phyloP scores from a whole-genome alignment of 805 yeast genomes.

The Ogataea pini region DNA sequence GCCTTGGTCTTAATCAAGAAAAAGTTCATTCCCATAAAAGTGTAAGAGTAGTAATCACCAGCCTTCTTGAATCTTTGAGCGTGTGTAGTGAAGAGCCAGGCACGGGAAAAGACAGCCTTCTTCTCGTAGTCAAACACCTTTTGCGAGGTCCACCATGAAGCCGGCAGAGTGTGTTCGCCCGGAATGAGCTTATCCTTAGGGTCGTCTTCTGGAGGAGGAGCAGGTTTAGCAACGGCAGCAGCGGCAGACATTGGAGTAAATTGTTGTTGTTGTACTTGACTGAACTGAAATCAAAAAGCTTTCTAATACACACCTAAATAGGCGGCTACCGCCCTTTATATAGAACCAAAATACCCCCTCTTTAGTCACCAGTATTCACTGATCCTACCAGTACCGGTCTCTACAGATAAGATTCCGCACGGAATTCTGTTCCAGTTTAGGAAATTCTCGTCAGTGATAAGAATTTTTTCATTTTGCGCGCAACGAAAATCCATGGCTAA shows the following conservation, averaged over 20 bases:
- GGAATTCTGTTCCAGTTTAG: slow-evolving; percentile 12
- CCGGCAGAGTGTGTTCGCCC: slow-evolving; percentile 57
- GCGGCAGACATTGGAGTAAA: slow-evolving; percentile 32
- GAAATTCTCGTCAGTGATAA: slow-evolving; percentile 7
- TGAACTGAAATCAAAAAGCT: neutral
- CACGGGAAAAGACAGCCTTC: slow-evolving; percentile 54
- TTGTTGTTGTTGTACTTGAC: neutral
- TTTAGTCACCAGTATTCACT: neutral
- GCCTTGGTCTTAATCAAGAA: slow-evolving; percentile 54
- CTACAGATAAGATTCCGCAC: slow-evolving; percentile 8
- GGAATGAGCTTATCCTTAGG: slow-evolving; percentile 36
- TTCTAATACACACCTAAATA: too few relatives aligned
- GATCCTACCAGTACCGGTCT: neutral
- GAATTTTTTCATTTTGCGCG: neutral
- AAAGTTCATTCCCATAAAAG: slow-evolving; percentile 53
- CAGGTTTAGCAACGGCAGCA: slow-evolving; percentile 22
- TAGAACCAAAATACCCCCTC: neutral
- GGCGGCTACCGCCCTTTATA: neutral
- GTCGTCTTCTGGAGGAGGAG: slow-evolving; percentile 32
- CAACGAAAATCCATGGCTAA: slow-evolving; percentile 2
- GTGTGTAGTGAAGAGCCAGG: slow-evolving; percentile 59
- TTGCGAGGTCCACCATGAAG: slow-evolving; percentile 66
- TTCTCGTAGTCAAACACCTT: slow-evolving; percentile 59
- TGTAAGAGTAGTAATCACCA: slow-evolving; percentile 56
- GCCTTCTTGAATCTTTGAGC: slow-evolving; percentile 53